Conservation (phyloP, 208 protist genomes). For the Endotrypanum monterogeii region DNA sequence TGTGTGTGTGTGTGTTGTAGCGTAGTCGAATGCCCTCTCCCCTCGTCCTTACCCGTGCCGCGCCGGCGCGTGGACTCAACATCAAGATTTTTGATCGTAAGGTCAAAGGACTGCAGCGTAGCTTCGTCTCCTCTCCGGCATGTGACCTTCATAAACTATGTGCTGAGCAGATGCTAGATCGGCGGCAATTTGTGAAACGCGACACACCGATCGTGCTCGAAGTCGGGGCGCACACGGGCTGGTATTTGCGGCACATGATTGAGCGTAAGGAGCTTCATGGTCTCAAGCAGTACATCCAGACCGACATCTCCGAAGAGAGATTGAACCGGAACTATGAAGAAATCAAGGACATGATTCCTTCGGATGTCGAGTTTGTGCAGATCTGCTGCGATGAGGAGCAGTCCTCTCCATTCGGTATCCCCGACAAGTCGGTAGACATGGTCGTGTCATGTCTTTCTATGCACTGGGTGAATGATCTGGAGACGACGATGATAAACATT, state of each 20-base stretch:
- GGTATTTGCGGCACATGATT: conserved; percentile 89
- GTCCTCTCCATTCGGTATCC: conserved; percentile 71
- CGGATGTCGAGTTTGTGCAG: conserved; percentile 88
- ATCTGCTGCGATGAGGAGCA: conserved; percentile 90
- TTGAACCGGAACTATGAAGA: conserved; percentile 87
- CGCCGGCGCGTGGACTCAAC: conserved; percentile 58
- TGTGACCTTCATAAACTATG: conserved; percentile 86
- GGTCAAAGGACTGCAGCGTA: conserved; percentile 81
- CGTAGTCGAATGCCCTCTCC: conserved; percentile 62
- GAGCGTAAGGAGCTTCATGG: conserved; percentile 79
- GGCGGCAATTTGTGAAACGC: conserved; percentile 82
- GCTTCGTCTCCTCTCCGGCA: conserved; percentile 52
- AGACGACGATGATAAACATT: conserved; percentile 81
- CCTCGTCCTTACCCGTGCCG: conserved; percentile 66
- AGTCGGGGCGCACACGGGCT: conserved; percentile 86
- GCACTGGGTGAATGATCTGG: conserved; percentile 93
- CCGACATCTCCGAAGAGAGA: conserved; percentile 83
- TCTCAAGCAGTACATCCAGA: conserved; percentile 93
- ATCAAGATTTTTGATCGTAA: conserved; percentile 83
- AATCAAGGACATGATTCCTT: conserved; percentile 77
- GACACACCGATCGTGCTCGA: conserved; percentile 85
- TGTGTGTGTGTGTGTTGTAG: too few relatives aligned
- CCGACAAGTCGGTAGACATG: conserved; percentile 89
- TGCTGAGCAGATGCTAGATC: conserved; percentile 85
- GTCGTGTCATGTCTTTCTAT: conserved; percentile 86